A percentile compares a stretch with the other conserved stretches of the same genome.
These are phyloP conservation scores for Sordaria brevicollis DNA, from an alignment of 495 filamentous ascomycete species.

Conservation along the genomic window DNA sequence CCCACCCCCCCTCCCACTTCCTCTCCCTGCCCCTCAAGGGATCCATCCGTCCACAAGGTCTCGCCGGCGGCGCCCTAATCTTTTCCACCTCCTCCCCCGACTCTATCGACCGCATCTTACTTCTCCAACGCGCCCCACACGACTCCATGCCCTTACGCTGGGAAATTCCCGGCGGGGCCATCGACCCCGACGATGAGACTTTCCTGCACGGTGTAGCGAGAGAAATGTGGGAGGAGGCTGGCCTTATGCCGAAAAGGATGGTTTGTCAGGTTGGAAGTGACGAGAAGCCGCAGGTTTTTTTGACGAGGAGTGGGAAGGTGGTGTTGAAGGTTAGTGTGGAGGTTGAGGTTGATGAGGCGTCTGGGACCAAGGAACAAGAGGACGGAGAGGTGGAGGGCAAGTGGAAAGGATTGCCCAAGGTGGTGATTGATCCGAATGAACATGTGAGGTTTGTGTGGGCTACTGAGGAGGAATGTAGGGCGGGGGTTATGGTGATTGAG, in stretches of 20 bases:
- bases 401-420: conserved; percentile 10
- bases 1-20: conserved; percentile 13
- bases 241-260: conserved; percentile 28
- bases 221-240: conserved; percentile 49
- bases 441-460: conserved; percentile 34
- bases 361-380: background rate
- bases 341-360: conserved; percentile 23
- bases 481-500: conserved; percentile 4
- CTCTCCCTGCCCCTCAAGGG: conserved; percentile 12
- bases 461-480: conserved; percentile 30
- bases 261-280: conserved; percentile 23
- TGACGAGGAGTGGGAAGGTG: conserved; percentile 21
- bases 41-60: background rate
- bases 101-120: conserved; percentile 23
- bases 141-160: conserved; percentile 40
- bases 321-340: conserved; percentile 29
- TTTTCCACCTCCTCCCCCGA: conserved; percentile 15
- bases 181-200: conserved; percentile 37
- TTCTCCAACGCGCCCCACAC: conserved; percentile 41
- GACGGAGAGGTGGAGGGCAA: background rate
- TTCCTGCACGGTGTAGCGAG: conserved; percentile 37
- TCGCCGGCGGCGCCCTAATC: conserved; percentile 28
- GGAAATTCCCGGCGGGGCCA: conserved; percentile 49
- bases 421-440: conserved; percentile 32
- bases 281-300: conserved; percentile 17